phyloP scores from a whole-genome alignment of 345 rosid species.

The Hirschfeldia incana region DNA sequence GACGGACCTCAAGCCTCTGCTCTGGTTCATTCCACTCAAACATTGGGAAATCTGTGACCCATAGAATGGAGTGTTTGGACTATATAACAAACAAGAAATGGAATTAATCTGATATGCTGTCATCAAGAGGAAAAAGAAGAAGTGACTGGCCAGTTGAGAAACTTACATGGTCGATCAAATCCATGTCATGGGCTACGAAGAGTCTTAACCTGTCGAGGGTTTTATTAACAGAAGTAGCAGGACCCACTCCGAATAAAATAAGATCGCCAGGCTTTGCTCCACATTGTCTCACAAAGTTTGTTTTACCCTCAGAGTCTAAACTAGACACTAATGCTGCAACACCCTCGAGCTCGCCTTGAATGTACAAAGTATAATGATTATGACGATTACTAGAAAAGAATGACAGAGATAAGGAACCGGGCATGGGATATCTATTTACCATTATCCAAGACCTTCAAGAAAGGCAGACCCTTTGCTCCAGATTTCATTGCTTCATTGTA shows the following conservation, averaged over 20 bases:
- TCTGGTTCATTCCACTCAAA: conserved; percentile 91
- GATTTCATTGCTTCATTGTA: conserved; percentile 83
- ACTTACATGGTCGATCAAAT: conserved; percentile 77
- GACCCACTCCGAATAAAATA: conserved; percentile 86
- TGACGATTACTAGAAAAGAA: background rate
- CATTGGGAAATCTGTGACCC: conserved; percentile 99
- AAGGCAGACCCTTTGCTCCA: conserved; percentile 95
- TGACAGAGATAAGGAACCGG: background rate
- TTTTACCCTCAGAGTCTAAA: conserved; percentile 54
- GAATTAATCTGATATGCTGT: conserved; percentile 6
- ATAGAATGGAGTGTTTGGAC: conserved; percentile 84
- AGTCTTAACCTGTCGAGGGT: conserved; percentile 79
- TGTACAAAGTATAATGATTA: background rate
- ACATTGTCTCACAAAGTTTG: conserved; percentile 56
- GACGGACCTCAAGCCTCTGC: conserved; percentile 86
- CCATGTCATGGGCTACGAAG: conserved; percentile 68
- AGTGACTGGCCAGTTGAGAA: conserved; percentile 5
- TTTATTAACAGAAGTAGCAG: conserved; percentile 67
- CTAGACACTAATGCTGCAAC: conserved; percentile 72
- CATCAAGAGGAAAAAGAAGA: background rate
- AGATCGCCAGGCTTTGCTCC: conserved; percentile 83
- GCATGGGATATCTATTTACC: conserved; percentile 50
- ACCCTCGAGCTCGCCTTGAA: conserved; percentile 63
- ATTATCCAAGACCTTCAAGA: conserved; percentile 82
- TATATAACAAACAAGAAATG: conserved; percentile 38